Conservation (phyloP, 108 stramenopile species). For the Stephanodiscus minutulus region DNA sequence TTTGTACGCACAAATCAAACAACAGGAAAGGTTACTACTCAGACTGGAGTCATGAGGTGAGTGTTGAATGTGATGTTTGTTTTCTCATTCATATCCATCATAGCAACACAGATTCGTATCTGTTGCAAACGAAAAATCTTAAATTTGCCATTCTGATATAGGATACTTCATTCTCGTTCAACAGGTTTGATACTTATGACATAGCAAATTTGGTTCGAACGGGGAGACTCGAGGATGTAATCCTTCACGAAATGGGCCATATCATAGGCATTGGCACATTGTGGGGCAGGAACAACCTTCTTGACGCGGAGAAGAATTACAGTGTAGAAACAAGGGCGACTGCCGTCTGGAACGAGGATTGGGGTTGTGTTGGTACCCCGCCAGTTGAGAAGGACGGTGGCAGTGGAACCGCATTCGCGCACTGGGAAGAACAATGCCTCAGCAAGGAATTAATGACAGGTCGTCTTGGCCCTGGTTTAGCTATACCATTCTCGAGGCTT, state of each 20-base stretch:
- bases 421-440: conserved; percentile 49
- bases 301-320: background rate
- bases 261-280: conserved; percentile 48
- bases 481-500: conserved; percentile 19
- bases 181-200: conserved; percentile 23
- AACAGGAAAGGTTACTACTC: background rate
- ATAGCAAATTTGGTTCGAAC: conserved; percentile 8
- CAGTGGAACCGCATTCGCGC: conserved; percentile 26
- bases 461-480: background rate
- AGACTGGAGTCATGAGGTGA: background rate
- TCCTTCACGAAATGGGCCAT: conserved; percentile 57
- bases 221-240: background rate
- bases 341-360: conserved; percentile 5
- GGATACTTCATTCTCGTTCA: background rate
- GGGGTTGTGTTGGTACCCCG: conserved; percentile 15
- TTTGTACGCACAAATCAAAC: background rate
- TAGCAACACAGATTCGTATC: conserved; percentile 8
- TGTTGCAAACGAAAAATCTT: background rate
- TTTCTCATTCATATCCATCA: background rate
- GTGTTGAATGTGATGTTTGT: background rate
- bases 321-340: background rate
- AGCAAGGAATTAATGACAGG: conserved; percentile 53
- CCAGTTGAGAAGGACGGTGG: conserved; percentile 42
- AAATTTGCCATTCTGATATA: background rate
- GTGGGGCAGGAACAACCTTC: conserved; percentile 23